These are phyloP conservation scores for Cicer arietinum DNA, from an alignment of 306 rosid genomes.

Conservation along the genomic window DNA sequence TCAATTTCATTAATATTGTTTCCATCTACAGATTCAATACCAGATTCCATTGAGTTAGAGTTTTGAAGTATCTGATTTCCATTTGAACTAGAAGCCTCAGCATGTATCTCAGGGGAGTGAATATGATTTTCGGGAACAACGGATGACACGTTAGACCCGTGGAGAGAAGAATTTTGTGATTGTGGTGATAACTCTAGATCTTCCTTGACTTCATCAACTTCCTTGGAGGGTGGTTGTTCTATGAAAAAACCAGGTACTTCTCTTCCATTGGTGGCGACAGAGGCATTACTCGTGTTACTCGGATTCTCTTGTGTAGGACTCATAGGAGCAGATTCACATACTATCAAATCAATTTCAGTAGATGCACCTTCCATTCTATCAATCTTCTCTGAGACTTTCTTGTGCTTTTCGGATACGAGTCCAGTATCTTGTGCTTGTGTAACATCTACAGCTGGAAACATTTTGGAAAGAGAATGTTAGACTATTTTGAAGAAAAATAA, in stretches of 20 bases:
- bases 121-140: constrained; percentile 29
- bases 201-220: constrained; percentile 50
- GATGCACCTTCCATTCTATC: constrained; percentile 40
- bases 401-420: constrained; percentile 41
- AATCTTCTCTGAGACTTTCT: constrained; percentile 40
- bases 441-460: constrained; percentile 49
- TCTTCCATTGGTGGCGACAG: constrained; percentile 39
- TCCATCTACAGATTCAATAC: constrained; percentile 67
- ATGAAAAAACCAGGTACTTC: constrained; percentile 40
- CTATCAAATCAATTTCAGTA: constrained; percentile 37
- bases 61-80: constrained; percentile 46
- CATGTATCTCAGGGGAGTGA: constrained; percentile 44
- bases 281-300: constrained; percentile 39
- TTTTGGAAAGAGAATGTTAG: constrained; percentile 44
- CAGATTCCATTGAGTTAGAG: constrained; percentile 57
- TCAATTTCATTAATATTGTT: constrained; percentile 65
- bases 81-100: constrained; percentile 46
- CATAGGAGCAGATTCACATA: constrained; percentile 42
- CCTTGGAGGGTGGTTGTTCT: constrained; percentile 46
- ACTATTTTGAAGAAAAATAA: neutral
- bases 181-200: constrained; percentile 43
- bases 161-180: constrained; percentile 38
- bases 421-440: constrained; percentile 45
- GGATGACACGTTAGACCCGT: constrained; percentile 45
- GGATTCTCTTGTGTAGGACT: constrained; percentile 44